phyloP scores from a whole-genome alignment of 192 early-diverging fungal species.

The Mortierella antarctica region DNA sequence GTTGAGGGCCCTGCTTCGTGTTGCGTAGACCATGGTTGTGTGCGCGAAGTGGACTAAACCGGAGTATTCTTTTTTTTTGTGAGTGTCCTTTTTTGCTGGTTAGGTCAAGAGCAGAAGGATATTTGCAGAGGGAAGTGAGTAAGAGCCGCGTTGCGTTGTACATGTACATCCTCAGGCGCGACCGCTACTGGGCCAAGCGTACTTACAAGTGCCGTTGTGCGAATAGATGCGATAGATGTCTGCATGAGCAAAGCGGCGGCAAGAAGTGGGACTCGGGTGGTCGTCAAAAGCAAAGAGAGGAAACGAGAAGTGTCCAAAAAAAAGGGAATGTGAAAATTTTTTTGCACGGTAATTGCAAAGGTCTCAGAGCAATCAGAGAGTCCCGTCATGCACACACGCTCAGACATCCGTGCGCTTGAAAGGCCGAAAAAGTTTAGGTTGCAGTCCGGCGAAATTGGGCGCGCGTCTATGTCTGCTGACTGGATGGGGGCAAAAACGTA shows the following conservation, averaged over 20 bases:
- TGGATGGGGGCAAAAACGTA: too few relatives aligned
- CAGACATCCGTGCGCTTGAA: too few relatives aligned
- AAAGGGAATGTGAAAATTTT: background rate
- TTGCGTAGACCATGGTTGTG: conserved; percentile 5
- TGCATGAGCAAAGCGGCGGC: background rate
- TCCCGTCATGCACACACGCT: too few relatives aligned
- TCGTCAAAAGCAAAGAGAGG: background rate
- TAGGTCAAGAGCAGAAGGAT: too few relatives aligned
- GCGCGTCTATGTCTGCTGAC: too few relatives aligned
- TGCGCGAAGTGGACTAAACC: background rate
- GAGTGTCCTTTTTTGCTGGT: too few relatives aligned
- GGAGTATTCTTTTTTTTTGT: background rate
- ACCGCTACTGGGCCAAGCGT: background rate
- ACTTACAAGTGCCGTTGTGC: background rate
- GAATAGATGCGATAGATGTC: background rate
- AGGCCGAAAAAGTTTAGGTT: too few relatives aligned
- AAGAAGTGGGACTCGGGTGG: background rate
- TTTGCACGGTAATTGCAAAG: too few relatives aligned
- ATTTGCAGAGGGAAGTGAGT: background rate
- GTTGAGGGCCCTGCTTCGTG: background rate
- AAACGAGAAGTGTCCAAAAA: background rate
- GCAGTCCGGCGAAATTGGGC: too few relatives aligned
- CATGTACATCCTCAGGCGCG: background rate
- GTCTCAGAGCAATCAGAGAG: too few relatives aligned
- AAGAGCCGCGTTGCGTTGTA: background rate